Base-by-base conservation (phyloP, 164 flowering plant species). In the Tetracentron sinense region DNA sequence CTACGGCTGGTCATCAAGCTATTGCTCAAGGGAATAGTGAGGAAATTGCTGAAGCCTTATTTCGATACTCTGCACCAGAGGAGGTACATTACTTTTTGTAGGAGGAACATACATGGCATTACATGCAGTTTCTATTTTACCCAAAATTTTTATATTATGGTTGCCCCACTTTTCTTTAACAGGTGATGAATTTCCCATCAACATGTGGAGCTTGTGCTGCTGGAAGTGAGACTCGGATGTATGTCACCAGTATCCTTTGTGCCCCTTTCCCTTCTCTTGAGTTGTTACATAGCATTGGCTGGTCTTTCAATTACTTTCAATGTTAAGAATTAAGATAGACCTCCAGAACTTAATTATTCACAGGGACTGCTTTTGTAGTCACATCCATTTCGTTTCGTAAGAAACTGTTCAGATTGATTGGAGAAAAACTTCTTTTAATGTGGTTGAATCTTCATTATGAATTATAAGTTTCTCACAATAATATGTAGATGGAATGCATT, bases 111-210 rank as follows among this genome's bases (percentile, higher is more conserved):
- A 35, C 12, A 22, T 55, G 42, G 16, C 20, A 7, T 7, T n/a
- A 0, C 30, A 44, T 23, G 14, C 42, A 51, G 11, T 42, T 17
- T 42, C 29, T 44, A 35, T 29, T 7, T 42, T 48, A 15, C 14
- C 10, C 31, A 14, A 60, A 0, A 19, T 42, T 29, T 49, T 28
- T 26, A 28, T 42, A 50, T 16, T 19, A n/a, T n/a, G 1, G 6
- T n/a, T n/a, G n/a, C n/a, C 58, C 11, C 23, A 21, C 29, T 7
- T 46, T 56, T 62, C 14, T 70, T 67, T 71, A 29, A 54, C 71
- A 93, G 98, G 99, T 94, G 66, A 91, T 91, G 96, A 83, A 84
- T 33, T 94, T 94, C 68, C 97, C 99, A 60, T 77, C 99, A 58
- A 94, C 99, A 16, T 94, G 99, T 74, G 97, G 99, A 75, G 77